These are phyloP conservation scores for Xylariaceae sp. DNA, from an alignment of 2,329 filamentous ascomycete species.

Conservation along the genomic window DNA sequence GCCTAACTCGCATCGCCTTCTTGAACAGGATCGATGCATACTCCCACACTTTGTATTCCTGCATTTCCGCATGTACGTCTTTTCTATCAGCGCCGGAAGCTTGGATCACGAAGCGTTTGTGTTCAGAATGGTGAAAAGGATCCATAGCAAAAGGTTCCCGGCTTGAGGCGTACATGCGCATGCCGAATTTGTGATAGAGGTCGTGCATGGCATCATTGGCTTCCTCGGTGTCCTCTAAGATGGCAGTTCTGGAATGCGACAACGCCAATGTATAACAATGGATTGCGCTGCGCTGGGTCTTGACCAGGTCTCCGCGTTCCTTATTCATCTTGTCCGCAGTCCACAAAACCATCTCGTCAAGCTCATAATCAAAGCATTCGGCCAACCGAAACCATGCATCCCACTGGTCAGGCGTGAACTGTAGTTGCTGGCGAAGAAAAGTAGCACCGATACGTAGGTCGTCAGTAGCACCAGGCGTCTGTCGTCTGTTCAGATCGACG, in stretches of 20 bases:
- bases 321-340: conserved; percentile 88
- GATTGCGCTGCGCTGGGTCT: conserved; percentile 72
- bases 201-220: conserved; percentile 48
- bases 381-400: conserved; percentile 86
- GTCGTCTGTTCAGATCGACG: conserved; percentile 64
- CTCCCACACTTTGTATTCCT: conserved; percentile 57
- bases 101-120: conserved; percentile 54
- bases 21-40: conserved; percentile 52
- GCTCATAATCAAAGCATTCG: conserved; percentile 80
- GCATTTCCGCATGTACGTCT: conserved; percentile 52
- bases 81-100: conserved; percentile 44
- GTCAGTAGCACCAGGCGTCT: conserved; percentile 73
- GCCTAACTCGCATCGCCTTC: conserved; percentile 50
- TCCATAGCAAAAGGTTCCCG: conserved; percentile 60
- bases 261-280: conserved; percentile 67
- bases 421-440: conserved; percentile 75
- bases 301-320: conserved; percentile 66
- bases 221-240: conserved; percentile 42
- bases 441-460: conserved; percentile 77
- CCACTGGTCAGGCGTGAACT: conserved; percentile 78
- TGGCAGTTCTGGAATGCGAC: conserved; percentile 47
- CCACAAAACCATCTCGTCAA: conserved; percentile 85
- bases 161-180: conserved; percentile 58
- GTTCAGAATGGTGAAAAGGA: conserved; percentile 51
- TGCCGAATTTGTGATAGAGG: conserved; percentile 55